Conservation (phyloP, 2,329 filamentous ascomycete genomes). For the Mariannaea elegans region DNA sequence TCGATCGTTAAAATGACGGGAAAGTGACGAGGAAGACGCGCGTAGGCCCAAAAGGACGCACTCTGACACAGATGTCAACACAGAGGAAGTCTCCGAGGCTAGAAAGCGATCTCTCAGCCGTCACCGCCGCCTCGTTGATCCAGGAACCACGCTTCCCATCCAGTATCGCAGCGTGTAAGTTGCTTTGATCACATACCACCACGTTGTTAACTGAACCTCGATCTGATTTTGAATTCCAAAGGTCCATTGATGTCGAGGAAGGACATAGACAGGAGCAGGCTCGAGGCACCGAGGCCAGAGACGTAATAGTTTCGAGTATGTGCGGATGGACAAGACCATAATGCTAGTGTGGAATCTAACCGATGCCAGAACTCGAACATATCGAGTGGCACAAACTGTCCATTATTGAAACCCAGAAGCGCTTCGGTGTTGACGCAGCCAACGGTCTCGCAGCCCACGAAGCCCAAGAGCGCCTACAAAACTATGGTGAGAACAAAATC, state of each 20-base stretch:
- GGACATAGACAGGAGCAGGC: constrained; percentile 18
- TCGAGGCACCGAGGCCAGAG: constrained; percentile 5
- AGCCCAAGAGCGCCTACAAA: constrained; percentile 7
- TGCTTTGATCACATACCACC: not conserved
- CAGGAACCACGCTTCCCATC: constrained; percentile 19
- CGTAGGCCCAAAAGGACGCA: not conserved
- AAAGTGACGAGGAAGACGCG: constrained; percentile 22
- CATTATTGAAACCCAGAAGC: not conserved
- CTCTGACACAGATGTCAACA: constrained; percentile 7
- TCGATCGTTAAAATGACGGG: constrained; percentile 11
- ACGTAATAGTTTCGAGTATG: constrained; percentile 14
- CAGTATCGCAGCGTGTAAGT: constrained; percentile 30
- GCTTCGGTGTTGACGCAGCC: not conserved
- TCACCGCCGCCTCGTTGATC: constrained; percentile 16
- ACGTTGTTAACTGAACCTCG: not conserved
- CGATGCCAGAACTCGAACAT: not conserved
- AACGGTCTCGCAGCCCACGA: constrained; percentile 22
- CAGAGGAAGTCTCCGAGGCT: constrained; percentile 10
- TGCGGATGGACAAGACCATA: not conserved
- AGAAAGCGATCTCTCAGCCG: not conserved
- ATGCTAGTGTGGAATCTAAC: not conserved
- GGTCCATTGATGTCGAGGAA: constrained; percentile 29
- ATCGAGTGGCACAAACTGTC: not conserved
- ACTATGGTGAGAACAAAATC: constrained; percentile 23
- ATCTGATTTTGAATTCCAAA: constrained; percentile 1